Conservation (phyloP, 129 eudicot species). For the Chrysanthemum makinoi region DNA sequence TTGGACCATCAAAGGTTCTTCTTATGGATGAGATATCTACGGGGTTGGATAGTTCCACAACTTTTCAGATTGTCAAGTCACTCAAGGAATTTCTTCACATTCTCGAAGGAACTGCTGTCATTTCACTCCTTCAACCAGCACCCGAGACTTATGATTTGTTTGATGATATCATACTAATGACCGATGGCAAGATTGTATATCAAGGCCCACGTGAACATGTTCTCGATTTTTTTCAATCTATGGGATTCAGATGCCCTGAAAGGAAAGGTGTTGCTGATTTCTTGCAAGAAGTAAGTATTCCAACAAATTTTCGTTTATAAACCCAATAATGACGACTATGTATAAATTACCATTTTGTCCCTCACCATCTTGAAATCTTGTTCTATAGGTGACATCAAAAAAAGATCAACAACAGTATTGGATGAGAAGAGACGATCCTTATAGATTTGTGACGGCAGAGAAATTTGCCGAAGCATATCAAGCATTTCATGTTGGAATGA, state of each 20-base stretch:
- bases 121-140: slow-evolving; percentile 80
- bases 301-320: neutral
- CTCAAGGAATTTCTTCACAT: slow-evolving; percentile 7
- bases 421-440: slow-evolving; percentile 45
- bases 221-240: slow-evolving; percentile 57
- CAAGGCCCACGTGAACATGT: slow-evolving; percentile 80
- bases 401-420: slow-evolving; percentile 72
- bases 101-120: slow-evolving; percentile 8
- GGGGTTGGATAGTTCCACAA: slow-evolving; percentile 10
- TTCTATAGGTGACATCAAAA: slow-evolving; percentile 65
- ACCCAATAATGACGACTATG: neutral
- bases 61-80: slow-evolving; percentile 6
- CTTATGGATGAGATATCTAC: slow-evolving; percentile 15
- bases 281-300: slow-evolving; percentile 59
- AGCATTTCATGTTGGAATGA: slow-evolving; percentile 50
- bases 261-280: slow-evolving; percentile 73
- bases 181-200: slow-evolving; percentile 71
- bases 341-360: neutral
- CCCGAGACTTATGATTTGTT: slow-evolving; percentile 70
- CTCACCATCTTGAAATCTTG: slow-evolving; percentile 2
- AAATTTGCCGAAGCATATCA: slow-evolving; percentile 63
- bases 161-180: slow-evolving; percentile 71
- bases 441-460: slow-evolving; percentile 46
- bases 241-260: slow-evolving; percentile 65
- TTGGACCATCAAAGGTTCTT: slow-evolving; percentile 12